Base-by-base conservation (phyloP, 2,329 filamentous ascomycete species). In the Colletotrichum musae region DNA sequence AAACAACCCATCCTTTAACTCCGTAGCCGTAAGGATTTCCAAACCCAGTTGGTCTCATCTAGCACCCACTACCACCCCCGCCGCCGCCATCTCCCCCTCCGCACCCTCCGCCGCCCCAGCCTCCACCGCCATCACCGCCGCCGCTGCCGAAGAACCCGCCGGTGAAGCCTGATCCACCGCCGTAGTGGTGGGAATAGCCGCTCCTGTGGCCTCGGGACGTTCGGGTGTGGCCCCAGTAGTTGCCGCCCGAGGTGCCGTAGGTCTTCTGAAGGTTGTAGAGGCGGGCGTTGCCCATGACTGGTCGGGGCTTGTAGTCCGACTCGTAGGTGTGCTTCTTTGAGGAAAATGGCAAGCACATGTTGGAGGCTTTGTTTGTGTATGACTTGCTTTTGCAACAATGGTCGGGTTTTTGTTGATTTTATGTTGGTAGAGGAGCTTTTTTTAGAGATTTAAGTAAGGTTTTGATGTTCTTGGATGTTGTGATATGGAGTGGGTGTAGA, bases 331-430 rank as follows among this genome's bases (percentile, higher is more conserved):
- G 56, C 10, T 51, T 58, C 10, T 68, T 68, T 5, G 48, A 51
- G 13, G 47, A 39, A 1, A 65, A 65, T 15, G 66, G 61, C 6
- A 65, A 13, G 48, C 66, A 59, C 61, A 68, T 65, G 2, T 24
- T 59, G n/a, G 12, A 12, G 0, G 28, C 28, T 9, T 12, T 15
- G 3, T 21, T 3, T 2, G 1, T 61, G 9, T 26, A 6, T 18
- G 24, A n/a, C 3, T 24, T 6, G 6, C 13, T 5, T 16, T 5
- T 43, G 10, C 2, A 43, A 16, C 12, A 16, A 13, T 15, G 2
- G 4, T 43, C 9, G 6, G 2, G 41, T 43, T 13, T 13, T 13
- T 2, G 5, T 43, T 43, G 2, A 13, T 9, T 32, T 6, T 32
- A 32, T 32, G 28, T 32, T 9, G 28, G 5, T 32, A 32, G 5